Conservation (phyloP, 1,284 basidiomycete species). For the Cystobasidium pallidum region DNA sequence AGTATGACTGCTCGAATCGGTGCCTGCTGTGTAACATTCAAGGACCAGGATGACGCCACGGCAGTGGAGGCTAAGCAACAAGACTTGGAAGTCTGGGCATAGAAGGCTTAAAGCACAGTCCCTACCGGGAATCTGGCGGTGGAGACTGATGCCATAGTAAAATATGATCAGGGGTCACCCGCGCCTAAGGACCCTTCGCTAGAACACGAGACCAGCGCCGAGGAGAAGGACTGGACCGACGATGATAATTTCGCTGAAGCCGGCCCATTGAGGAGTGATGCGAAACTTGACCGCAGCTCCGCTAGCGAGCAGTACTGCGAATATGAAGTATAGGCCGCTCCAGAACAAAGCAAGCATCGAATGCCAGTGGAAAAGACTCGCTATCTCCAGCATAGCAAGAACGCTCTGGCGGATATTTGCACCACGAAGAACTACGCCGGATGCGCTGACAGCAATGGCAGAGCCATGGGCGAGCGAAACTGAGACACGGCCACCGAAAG, state of each 20-base stretch:
- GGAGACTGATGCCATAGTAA: too few relatives aligned
- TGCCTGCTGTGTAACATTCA: too few relatives aligned
- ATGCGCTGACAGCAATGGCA: constrained; percentile 14
- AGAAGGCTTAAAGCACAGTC: too few relatives aligned
- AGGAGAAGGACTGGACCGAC: constrained; percentile 22
- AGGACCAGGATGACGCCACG: too few relatives aligned
- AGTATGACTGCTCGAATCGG: too few relatives aligned
- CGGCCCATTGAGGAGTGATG: constrained; percentile 19
- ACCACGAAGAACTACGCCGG: constrained; percentile 15
- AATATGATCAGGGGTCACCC: too few relatives aligned
- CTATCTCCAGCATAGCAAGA: neutral
- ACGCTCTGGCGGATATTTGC: neutral
- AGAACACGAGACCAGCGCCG: neutral
- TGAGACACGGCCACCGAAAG: constrained; percentile 24
- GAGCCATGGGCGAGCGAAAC: constrained; percentile 19
- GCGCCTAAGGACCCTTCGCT: too few relatives aligned
- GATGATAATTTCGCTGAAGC: constrained; percentile 22
- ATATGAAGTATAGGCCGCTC: constrained; percentile 17
- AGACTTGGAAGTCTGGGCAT: too few relatives aligned
- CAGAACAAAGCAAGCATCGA: constrained; percentile 4
- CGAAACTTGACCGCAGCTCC: constrained; percentile 27
- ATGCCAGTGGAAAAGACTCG: neutral
- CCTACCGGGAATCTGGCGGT: too few relatives aligned
- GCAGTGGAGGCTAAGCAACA: too few relatives aligned
- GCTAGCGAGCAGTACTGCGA: constrained; percentile 19